A percentile compares a stretch with the other conserved stretches of the same genome.
These are phyloP conservation scores for Rhodomyrtus tomentosa DNA, from an alignment of 345 rosid species.

Conservation along the genomic window DNA sequence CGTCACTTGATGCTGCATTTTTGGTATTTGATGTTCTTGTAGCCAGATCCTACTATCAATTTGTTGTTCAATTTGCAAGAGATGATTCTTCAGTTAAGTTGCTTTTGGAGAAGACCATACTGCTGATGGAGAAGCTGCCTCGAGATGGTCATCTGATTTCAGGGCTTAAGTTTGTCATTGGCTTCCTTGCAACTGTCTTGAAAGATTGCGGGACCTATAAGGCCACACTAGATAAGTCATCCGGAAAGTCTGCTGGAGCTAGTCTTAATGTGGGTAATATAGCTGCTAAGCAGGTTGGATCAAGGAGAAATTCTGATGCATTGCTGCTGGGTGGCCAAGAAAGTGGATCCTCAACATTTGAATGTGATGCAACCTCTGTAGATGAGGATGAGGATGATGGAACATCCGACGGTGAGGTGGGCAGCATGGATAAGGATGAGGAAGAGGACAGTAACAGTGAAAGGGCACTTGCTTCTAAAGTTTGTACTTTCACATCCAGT, in stretches of 20 bases:
- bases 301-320: constrained; percentile 58
- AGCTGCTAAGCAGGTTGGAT: constrained; percentile 50
- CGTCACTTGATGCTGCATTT: constrained; percentile 74
- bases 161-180: constrained; percentile 73
- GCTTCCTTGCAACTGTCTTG: constrained; percentile 67
- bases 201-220: constrained; percentile 47
- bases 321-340: constrained; percentile 60
- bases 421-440: constrained; percentile 94
- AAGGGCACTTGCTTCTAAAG: constrained; percentile 82
- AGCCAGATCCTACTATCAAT: constrained; percentile 67
- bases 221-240: constrained; percentile 27
- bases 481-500: constrained; percentile 96
- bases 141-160: constrained; percentile 57
- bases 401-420: constrained; percentile 97
- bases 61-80: constrained; percentile 68
- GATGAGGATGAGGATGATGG: constrained; percentile 99
- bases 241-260: constrained; percentile 41
- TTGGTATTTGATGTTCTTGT: constrained; percentile 61
- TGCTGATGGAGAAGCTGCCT: constrained; percentile 70
- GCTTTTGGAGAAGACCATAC: constrained; percentile 54
- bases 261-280: constrained; percentile 28
- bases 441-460: constrained; percentile 90
- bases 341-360: constrained; percentile 59
- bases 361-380: constrained; percentile 89
- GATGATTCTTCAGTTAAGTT: constrained; percentile 51